phyloP scores from a whole-genome alignment of 129 eudicot genomes.

The Artemisia argyi region DNA sequence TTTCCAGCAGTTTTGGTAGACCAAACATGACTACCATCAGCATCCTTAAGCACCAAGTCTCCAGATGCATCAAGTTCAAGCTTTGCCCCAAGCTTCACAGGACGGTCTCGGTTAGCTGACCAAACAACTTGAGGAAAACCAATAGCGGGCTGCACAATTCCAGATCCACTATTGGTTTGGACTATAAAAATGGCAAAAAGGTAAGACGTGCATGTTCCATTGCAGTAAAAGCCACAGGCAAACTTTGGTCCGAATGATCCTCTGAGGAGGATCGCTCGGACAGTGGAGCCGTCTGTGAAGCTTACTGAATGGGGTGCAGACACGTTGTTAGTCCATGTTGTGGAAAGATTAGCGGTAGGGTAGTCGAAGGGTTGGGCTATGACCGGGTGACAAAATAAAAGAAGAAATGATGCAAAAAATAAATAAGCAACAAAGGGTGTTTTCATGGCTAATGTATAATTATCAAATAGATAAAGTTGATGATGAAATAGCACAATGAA shows the following conservation, averaged over 20 bases:
- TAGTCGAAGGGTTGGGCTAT: constrained; percentile 40
- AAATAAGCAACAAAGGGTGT: constrained; percentile 6
- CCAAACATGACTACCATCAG: constrained; percentile 43
- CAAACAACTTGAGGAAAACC: constrained; percentile 47
- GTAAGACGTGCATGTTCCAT: constrained; percentile 40
- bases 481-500: constrained; percentile 15
- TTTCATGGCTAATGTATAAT: constrained; percentile 24
- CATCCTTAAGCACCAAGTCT: constrained; percentile 34
- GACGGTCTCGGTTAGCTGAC: constrained; percentile 47
- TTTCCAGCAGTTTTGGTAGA: constrained; percentile 31
- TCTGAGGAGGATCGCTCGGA: constrained; percentile 48
- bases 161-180: constrained; percentile 38
- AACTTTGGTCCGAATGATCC: constrained; percentile 45
- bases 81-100: constrained; percentile 36
- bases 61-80: constrained; percentile 29
- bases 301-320: constrained; percentile 27
- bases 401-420: constrained; percentile 5
- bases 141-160: constrained; percentile 24
- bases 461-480: neutral
- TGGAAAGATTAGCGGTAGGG: constrained; percentile 49
- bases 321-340: constrained; percentile 40
- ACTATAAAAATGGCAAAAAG: constrained; percentile 49
- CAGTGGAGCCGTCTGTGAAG: constrained; percentile 40
- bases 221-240: constrained; percentile 56
- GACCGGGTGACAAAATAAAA: constrained; percentile 13